Conservation (phyloP, 2,329 filamentous ascomycete genomes). For the Endocalyx cinctus region DNA sequence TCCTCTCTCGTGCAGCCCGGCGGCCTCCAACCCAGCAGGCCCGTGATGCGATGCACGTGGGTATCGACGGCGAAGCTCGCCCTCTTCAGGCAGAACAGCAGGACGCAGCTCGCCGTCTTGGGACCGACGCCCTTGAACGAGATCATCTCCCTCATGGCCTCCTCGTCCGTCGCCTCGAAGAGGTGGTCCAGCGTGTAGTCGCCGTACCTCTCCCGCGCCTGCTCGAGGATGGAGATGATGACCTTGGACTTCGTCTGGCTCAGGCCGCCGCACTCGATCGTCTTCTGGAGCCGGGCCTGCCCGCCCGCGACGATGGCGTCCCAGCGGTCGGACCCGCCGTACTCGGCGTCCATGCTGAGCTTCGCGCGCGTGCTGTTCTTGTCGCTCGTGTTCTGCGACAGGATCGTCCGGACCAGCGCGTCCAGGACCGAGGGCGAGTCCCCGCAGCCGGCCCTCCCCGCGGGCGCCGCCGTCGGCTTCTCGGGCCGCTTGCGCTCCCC, state of each 20-base stretch:
- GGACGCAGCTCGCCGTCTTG: conserved; percentile 50
- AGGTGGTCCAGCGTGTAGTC: conserved; percentile 46
- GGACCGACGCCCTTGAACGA: conserved; percentile 47
- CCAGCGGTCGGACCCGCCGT: conserved; percentile 41
- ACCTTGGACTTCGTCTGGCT: conserved; percentile 68
- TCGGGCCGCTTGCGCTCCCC: conserved; percentile 59
- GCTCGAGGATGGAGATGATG: conserved; percentile 64
- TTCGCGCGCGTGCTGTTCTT: conserved; percentile 57
- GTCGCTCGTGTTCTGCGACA: conserved; percentile 50
- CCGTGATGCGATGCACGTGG: conserved; percentile 46
- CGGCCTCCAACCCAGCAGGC: conserved; percentile 46
- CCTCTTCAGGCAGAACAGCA: conserved; percentile 45
- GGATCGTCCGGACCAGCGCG: conserved; percentile 46
- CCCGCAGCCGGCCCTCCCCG: conserved; percentile 59
- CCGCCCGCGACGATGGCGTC: conserved; percentile 36
- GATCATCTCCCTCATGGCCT: conserved; percentile 46
- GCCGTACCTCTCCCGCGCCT: conserved; percentile 48
- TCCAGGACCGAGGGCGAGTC: conserved; percentile 47
- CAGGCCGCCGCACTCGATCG: conserved; percentile 68
- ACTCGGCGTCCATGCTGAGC: conserved; percentile 39
- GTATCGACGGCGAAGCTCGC: conserved; percentile 50
- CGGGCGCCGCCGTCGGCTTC: conserved; percentile 49
- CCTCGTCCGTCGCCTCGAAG: conserved; percentile 36
- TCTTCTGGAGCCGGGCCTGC: conserved; percentile 40
- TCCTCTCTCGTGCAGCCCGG: conserved; percentile 35